A percentile compares a stretch with the other conserved stretches of the same genome.
Conservation (phyloP, 192 early-diverging fungal species). For the Backusella mclennaniae region DNA sequence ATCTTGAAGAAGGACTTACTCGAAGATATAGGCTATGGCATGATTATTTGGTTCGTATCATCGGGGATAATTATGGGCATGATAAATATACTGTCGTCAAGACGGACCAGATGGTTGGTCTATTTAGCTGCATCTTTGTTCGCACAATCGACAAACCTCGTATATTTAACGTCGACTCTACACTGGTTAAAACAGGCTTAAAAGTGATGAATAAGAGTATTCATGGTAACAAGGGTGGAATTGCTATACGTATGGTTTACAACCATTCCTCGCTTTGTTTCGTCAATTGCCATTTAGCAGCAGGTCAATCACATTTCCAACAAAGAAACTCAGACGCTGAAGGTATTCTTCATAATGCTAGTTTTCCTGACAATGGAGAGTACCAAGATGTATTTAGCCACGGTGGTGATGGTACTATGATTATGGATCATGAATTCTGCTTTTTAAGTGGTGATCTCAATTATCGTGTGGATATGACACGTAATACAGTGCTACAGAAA, state of each 20-base stretch:
- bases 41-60: slow-evolving; percentile 62
- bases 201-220: slow-evolving; percentile 64
- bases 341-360: slow-evolving; percentile 57
- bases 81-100: slow-evolving; percentile 64
- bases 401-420: slow-evolving; percentile 87
- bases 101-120: slow-evolving; percentile 83
- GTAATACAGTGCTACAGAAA: slow-evolving; percentile 60
- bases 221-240: slow-evolving; percentile 91
- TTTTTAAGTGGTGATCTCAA: slow-evolving; percentile 94
- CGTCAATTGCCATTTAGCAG: slow-evolving; percentile 84
- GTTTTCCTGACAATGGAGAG: slow-evolving; percentile 22
- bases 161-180: slow-evolving; percentile 59
- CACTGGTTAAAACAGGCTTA: slow-evolving; percentile 87
- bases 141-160: slow-evolving; percentile 51
- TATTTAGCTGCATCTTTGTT: slow-evolving; percentile 88
- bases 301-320: slow-evolving; percentile 72
- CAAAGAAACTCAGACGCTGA: slow-evolving; percentile 75
- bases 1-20: slow-evolving; percentile 54
- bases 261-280: slow-evolving; percentile 83
- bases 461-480: slow-evolving; percentile 79
- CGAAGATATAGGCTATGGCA: slow-evolving; percentile 85
- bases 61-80: slow-evolving; percentile 52
- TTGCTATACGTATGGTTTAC: slow-evolving; percentile 71
- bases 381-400: slow-evolving; percentile 56
- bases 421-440: slow-evolving; percentile 74